These are phyloP conservation scores for Rosa persica DNA, from an alignment of 306 rosid genomes.

Conservation along the genomic window DNA sequence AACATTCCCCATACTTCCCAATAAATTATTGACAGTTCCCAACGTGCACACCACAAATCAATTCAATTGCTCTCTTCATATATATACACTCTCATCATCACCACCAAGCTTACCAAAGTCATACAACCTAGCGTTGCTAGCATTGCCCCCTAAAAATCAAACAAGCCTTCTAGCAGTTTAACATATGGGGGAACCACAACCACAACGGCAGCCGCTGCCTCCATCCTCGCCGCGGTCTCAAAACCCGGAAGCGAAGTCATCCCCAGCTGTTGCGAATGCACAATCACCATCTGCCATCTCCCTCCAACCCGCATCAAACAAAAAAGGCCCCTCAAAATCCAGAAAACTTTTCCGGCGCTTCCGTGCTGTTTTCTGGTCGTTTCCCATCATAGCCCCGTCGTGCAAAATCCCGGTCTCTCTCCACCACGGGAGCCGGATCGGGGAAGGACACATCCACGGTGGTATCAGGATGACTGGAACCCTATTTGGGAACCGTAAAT, in stretches of 20 bases:
- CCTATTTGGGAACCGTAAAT: constrained; percentile 58
- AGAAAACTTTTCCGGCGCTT: constrained; percentile 37
- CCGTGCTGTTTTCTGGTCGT: constrained; percentile 54
- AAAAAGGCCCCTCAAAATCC: constrained; percentile 41
- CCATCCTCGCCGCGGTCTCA: neutral
- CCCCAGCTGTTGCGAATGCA: neutral
- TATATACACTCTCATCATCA: neutral
- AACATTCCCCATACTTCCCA: constrained; percentile 9
- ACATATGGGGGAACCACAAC: constrained; percentile 12
- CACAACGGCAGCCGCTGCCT: neutral
- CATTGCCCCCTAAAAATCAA: neutral
- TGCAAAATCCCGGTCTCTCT: constrained; percentile 47
- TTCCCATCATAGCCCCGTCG: constrained; percentile 70
- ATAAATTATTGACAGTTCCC: neutral
- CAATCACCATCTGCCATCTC: constrained; percentile 29
- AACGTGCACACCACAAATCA: constrained; percentile 19
- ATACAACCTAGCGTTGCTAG: neutral
- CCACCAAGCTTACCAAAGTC: constrained; percentile 8
- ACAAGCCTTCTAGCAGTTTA: neutral
- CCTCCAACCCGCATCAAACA: constrained; percentile 60
- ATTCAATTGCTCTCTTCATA: neutral
- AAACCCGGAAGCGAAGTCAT: neutral
- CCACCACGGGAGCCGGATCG: constrained; percentile 15
- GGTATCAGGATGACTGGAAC: constrained; percentile 73
- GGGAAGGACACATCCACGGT: constrained; percentile 48